Evolutionary conservation across 306 rosid genomes (phyloP).

Genomic region (Cucumis sativus): DNA sequence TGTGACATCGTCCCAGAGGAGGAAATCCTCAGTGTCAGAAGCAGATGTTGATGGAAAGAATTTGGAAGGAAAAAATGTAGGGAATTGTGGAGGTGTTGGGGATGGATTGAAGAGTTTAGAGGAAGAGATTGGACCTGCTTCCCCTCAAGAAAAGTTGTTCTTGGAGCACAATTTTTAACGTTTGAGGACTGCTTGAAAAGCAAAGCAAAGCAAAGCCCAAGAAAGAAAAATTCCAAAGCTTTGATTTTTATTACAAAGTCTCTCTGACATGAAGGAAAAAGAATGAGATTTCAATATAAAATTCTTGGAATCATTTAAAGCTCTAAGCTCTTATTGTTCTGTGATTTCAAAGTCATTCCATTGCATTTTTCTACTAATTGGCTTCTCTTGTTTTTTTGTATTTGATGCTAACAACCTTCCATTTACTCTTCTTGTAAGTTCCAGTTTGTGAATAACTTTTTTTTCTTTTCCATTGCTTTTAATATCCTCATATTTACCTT

Average conservation of each 20-base stretch:
- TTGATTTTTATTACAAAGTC: neutral
- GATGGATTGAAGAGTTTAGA: constrained; percentile 86
- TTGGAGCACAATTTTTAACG: constrained; percentile 72
- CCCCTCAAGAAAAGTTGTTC: constrained; percentile 73
- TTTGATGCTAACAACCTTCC: neutral
- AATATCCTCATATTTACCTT: neutral
- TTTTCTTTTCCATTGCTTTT: neutral
- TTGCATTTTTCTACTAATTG: neutral
- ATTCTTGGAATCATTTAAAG: neutral
- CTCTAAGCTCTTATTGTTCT: neutral
- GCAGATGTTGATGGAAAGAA: constrained; percentile 70
- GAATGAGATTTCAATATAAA: constrained; percentile 3
- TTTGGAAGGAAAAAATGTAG: constrained; percentile 40
- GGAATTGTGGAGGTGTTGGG: constrained; percentile 35
- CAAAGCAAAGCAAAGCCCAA: neutral
- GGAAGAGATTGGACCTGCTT: constrained; percentile 96
- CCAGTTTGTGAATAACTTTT: neutral
- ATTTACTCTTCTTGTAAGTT: neutral
- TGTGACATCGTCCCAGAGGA: constrained; percentile 90
- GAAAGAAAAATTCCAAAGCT: neutral
- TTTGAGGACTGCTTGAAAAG: neutral
- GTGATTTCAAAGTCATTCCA: neutral
- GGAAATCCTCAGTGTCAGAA: constrained; percentile 83
- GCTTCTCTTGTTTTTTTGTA: neutral
- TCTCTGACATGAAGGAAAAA: neutral